Conservation (phyloP, 129 eudicot species). For the Arctium minus region DNA sequence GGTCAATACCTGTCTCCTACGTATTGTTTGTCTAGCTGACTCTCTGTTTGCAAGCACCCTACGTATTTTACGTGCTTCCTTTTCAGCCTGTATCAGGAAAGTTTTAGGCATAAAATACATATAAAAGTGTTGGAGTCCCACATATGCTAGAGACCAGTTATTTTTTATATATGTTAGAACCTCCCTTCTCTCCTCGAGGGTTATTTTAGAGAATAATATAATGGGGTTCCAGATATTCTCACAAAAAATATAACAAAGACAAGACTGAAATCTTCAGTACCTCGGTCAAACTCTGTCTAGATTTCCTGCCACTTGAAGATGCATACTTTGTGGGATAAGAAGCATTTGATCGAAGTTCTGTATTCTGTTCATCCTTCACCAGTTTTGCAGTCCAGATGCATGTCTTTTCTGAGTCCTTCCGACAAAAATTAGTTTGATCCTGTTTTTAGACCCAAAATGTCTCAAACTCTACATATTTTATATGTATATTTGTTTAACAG, state of each 20-base stretch:
- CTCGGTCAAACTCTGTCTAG: slow-evolving; percentile 25
- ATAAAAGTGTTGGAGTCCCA: background rate
- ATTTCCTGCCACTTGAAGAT: slow-evolving; percentile 21
- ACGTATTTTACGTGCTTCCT: slow-evolving; percentile 49
- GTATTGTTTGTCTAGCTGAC: slow-evolving; percentile 62
- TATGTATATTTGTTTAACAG: too few species aligned
- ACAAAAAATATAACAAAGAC: background rate
- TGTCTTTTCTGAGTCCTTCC: background rate
- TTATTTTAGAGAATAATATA: background rate
- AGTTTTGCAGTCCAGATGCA: slow-evolving; percentile 7
- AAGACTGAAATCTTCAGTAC: background rate
- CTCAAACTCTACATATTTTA: background rate
- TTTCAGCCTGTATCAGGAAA: slow-evolving; percentile 35
- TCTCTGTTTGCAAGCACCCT: slow-evolving; percentile 64
- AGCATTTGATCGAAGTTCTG: slow-evolving; percentile 11
- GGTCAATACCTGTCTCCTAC: slow-evolving; percentile 50
- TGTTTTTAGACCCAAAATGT: background rate
- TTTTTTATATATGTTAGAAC: background rate
- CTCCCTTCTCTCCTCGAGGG: background rate
- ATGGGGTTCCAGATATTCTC: background rate
- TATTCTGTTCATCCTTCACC: slow-evolving; percentile 13
- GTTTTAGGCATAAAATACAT: background rate
- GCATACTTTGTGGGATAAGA: slow-evolving; percentile 7
- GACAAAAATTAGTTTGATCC: background rate
- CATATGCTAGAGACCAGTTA: background rate